A percentile compares a stretch with the other conserved stretches of the same genome.
phyloP scores from a whole-genome alignment of 768 basidiomycete species.

The Pleurotus citrinopileatus region DNA sequence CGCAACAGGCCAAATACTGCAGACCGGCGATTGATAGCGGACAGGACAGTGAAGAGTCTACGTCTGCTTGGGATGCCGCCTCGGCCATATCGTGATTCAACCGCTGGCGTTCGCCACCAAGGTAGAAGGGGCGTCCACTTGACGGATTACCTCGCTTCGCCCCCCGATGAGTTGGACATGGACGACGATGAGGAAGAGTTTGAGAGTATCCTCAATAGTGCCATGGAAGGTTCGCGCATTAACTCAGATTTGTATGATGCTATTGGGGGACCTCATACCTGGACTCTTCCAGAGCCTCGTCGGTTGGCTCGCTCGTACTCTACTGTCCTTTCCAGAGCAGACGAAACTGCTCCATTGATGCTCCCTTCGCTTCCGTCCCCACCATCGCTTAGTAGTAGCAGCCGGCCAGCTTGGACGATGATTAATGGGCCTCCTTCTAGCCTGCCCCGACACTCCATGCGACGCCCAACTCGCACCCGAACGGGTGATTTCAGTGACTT shows the following conservation, averaged over 20 bases:
- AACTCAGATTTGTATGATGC: slow-evolving; percentile 68
- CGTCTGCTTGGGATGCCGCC: slow-evolving; percentile 51
- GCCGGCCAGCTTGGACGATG: slow-evolving; percentile 29
- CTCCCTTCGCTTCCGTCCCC: slow-evolving; percentile 21
- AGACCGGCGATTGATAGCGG: slow-evolving; percentile 64
- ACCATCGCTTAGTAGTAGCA: slow-evolving; percentile 21
- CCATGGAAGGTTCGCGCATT: slow-evolving; percentile 53
- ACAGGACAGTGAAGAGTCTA: slow-evolving; percentile 63
- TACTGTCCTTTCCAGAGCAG: slow-evolving; percentile 24
- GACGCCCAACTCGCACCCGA: slow-evolving; percentile 52
- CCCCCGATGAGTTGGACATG: slow-evolving; percentile 54
- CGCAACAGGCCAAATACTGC: slow-evolving; percentile 46
- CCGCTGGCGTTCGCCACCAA: slow-evolving; percentile 28
- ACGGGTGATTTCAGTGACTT: slow-evolving; percentile 73
- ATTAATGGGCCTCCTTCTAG: slow-evolving; percentile 20
- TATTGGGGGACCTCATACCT: slow-evolving; percentile 29
- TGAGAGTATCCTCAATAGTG: slow-evolving; percentile 39
- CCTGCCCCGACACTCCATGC: slow-evolving; percentile 56
- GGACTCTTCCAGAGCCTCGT: slow-evolving; percentile 9
- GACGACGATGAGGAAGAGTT: slow-evolving; percentile 71
- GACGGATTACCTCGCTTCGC: slow-evolving; percentile 49
- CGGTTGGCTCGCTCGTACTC: slow-evolving; percentile 8
- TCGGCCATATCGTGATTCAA: slow-evolving; percentile 49
- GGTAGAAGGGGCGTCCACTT: slow-evolving; percentile 40
- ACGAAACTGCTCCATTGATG: slow-evolving; percentile 22